Evolutionary conservation across 306 rosid genomes (phyloP), one percentile per base, ranked within the genome.

Genomic region (Quercus glauca): DNA sequence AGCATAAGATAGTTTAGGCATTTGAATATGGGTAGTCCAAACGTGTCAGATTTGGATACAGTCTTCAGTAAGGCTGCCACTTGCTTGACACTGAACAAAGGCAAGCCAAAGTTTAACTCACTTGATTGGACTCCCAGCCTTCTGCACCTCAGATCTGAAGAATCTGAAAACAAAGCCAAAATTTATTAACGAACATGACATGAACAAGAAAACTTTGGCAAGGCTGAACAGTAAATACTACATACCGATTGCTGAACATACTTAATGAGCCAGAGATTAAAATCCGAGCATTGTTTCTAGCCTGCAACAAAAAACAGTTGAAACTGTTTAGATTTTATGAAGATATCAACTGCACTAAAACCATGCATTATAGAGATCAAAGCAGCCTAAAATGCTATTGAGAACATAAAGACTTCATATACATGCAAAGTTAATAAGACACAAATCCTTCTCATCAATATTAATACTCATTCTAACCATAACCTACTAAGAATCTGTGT

Each of bases 281-380:
- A 83, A 95, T 82, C 83, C 99, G 91, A 41, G 99, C 99, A 90
- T 90, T 90, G 86, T 95, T 95, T 87, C 98, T 93, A n/a, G 99
- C 99, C 99, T 95, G 82, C 70, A 59, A 81, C 49, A 56, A 31
- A 76, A 73, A 59, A 61, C 68, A 21, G 78, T 55, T 35, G 55
- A 59, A 23, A 15, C 49, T 60, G 18, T 28, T 63, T 7, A 26
- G 52, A 35, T 35, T 67, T 67, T n/a, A 67, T 19, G 12, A 67
- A 3, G 72, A 67, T 19, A 35, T 31, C 69, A 63, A 6, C 25
- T 41, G 19, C 67, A 60, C 78, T 64, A 23, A 71, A 74, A 51
- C 55, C 37, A 71, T 31, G 41, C 56, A 71, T 53, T 43, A 61
- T 45, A 77, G 64, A 49, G 76, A 82, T 13, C 68, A 65, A 43